A percentile compares a stretch with the other conserved stretches of the same genome.
Conservation (phyloP, 1,284 basidiomycete genomes). For the Malassezia restricta region DNA sequence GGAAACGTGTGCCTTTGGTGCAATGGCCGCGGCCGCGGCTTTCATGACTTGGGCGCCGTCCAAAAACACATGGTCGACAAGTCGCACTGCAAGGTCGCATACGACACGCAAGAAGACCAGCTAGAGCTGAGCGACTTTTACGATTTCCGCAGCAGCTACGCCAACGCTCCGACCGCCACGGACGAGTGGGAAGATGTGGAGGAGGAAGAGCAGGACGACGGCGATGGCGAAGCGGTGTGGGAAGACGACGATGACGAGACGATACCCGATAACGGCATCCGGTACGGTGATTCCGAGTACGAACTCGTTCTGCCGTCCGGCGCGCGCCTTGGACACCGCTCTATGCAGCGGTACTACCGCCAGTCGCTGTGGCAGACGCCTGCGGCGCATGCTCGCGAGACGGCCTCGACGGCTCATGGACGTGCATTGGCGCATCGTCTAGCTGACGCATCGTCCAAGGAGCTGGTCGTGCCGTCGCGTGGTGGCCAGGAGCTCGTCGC, state of each 20-base stretch:
- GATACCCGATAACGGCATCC: slow-evolving; percentile 3
- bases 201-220: slow-evolving; percentile 16
- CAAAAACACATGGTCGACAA: slow-evolving; percentile 45
- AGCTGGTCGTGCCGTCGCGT: slow-evolving; percentile 23
- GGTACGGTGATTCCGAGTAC: slow-evolving; percentile 51
- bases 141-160: slow-evolving; percentile 74
- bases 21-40: slow-evolving; percentile 35
- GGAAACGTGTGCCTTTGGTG: slow-evolving; percentile 90
- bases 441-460: slow-evolving; percentile 21
- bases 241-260: slow-evolving; percentile 6
- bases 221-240: slow-evolving; percentile 7
- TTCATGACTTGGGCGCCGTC: slow-evolving; percentile 31
- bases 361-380: slow-evolving; percentile 50
- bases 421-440: slow-evolving; percentile 28
- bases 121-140: slow-evolving; percentile 87
- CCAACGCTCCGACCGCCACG: slow-evolving; percentile 34
- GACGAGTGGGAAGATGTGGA: slow-evolving; percentile 11
- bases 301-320: slow-evolving; percentile 94
- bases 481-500: slow-evolving; percentile 32
- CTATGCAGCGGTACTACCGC: slow-evolving; percentile 72
- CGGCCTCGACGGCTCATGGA: slow-evolving; percentile 10
- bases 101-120: slow-evolving; percentile 65
- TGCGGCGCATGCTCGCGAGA: slow-evolving; percentile 6
- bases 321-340: slow-evolving; percentile 77
- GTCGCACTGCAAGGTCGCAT: slow-evolving; percentile 83